Evolutionary conservation across 306 rosid species (phyloP), one percentile per base, ranked within the genome.

Genomic region (Quercus bicolor): DNA sequence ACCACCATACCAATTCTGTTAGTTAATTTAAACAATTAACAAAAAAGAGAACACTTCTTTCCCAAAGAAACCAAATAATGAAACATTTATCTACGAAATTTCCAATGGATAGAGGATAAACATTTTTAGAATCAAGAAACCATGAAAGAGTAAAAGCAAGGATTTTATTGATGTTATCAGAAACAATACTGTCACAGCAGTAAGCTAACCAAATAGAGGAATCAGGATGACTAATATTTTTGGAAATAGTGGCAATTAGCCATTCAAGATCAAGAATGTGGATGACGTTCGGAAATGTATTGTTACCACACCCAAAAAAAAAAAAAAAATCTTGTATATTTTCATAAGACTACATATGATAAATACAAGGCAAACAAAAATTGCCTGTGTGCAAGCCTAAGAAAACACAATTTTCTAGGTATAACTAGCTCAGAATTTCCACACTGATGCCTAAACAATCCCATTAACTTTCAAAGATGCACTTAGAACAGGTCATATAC

Each of bases 1-100:
- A 80, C 72, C 73, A 81, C 56, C 72, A 77, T 34, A 37, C 11
- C 2, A 59, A 40, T 64, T 60, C 21, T 60, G 29, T 33, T 74
- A 59, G 16, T 31, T 53, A 19, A 56, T 80, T 72, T 7, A 18
- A 70, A 64, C 37, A 74, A 33, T 29, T 75, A 45, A 34, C 53
- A 57, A 28, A 64, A 73, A 80, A 57, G 6, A 78, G 68, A 24
- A 64, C 40, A 14, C 66, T 23, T 4, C 26, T 59, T 24, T 20
- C 1, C 66, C 26, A 20, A 57, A 21, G 64, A 21, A 57, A 20
- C 10, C 24, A 23, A 21, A 29, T 16, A 64, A 64, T 3, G 21
- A 29, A 64, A 64, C 43, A 28, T 16, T 16, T 64, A 29, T 7
- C 19, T 29, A 26, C 3, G 0, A 64, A 29, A 18, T 64, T 64